Evolutionary conservation across 2,329 filamentous ascomycete species (phyloP).

Genomic region (Seiridium unicorne): DNA sequence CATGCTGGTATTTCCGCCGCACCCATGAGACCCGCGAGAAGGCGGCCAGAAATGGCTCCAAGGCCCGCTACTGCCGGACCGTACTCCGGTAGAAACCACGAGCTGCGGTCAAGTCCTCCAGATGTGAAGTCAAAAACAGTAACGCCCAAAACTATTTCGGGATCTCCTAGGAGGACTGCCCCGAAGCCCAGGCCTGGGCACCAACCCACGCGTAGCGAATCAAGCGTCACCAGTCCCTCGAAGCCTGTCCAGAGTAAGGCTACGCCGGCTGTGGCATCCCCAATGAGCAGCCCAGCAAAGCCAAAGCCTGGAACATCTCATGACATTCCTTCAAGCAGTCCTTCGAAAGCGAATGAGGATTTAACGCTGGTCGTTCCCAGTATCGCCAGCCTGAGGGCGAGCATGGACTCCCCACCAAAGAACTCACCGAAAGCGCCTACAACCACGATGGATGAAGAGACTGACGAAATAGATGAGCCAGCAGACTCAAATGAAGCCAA

Average conservation of each 20-base stretch:
- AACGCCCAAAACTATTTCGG: slow-evolving; percentile 49
- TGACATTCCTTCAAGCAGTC: slow-evolving; percentile 34
- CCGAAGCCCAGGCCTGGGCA: slow-evolving; percentile 47
- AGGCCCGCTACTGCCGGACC: slow-evolving; percentile 65
- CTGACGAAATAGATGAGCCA: slow-evolving; percentile 4
- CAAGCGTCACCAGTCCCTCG: slow-evolving; percentile 45
- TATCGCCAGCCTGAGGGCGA: slow-evolving; percentile 34
- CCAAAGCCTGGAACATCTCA: slow-evolving; percentile 25
- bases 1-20: slow-evolving; percentile 62
- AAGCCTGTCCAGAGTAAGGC: slow-evolving; percentile 28
- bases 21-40: slow-evolving; percentile 60
- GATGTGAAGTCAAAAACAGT: slow-evolving; percentile 44
- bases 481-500: not conserved
- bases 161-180: slow-evolving; percentile 51
- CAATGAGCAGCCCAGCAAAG: slow-evolving; percentile 38
- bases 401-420: slow-evolving; percentile 16
- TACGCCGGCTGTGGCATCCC: slow-evolving; percentile 10
- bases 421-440: slow-evolving; percentile 35
- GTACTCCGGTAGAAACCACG: slow-evolving; percentile 60
- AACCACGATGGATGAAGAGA: slow-evolving; percentile 23
- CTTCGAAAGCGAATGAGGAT: slow-evolving; percentile 48
- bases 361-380: slow-evolving; percentile 52
- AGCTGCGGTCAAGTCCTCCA: slow-evolving; percentile 43
- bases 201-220: slow-evolving; percentile 48
- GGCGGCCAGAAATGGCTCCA: slow-evolving; percentile 55